Percentiles rank a stretch among this genome's conserved stretches.
Conservation (phyloP, 2,329 filamentous ascomycete species). For the Aspergillus jensenii region DNA sequence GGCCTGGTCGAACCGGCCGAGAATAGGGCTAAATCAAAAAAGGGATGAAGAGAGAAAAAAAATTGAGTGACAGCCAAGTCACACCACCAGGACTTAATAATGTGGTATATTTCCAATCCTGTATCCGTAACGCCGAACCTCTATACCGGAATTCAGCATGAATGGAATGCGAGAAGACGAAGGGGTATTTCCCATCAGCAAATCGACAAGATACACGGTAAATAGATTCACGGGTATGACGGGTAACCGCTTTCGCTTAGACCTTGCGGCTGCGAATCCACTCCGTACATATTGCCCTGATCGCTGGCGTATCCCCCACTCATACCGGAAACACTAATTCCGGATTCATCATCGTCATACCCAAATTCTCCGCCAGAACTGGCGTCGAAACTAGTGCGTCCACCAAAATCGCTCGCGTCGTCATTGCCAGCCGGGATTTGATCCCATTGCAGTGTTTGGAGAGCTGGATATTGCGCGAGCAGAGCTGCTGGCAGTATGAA, state of each 20-base stretch:
- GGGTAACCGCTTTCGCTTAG: conserved; percentile 27
- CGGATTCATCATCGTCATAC: conserved; percentile 44
- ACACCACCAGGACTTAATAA: not conserved
- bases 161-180: not conserved
- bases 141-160: not conserved
- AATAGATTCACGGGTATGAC: not conserved
- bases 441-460: conserved; percentile 91
- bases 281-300: conserved; percentile 32
- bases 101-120: conserved; percentile 12
- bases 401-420: conserved; percentile 62
- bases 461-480: conserved; percentile 85
- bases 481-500: conserved; percentile 82
- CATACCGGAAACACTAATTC: conserved; percentile 35
- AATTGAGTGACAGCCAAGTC: conserved; percentile 2
- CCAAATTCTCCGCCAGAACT: conserved; percentile 46
- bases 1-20: conserved; percentile 1
- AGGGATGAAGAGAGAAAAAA: conserved; percentile 4
- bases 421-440: conserved; percentile 63
- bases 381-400: conserved; percentile 53
- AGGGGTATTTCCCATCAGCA: not conserved
- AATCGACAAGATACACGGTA: conserved; percentile 5
- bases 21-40: conserved; percentile 7
- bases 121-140: conserved; percentile 26
- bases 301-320: conserved; percentile 35
- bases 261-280: conserved; percentile 28